Evolutionary conservation across 2,329 filamentous ascomycete genomes (phyloP), one percentile per base, ranked within the genome.

Genomic region (Allantophomopsis cytisporea): DNA sequence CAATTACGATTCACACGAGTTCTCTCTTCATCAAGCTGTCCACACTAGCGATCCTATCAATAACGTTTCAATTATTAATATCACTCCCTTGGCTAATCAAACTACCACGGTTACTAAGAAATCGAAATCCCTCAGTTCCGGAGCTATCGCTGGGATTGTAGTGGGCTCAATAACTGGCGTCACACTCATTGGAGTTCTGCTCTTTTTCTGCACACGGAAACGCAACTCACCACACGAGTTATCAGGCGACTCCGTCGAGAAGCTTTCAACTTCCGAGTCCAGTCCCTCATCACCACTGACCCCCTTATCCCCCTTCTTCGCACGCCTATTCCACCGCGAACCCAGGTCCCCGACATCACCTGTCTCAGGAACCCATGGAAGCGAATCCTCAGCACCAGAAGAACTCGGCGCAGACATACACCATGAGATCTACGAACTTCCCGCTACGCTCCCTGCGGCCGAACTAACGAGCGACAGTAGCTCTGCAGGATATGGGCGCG

Each of bases 81-180:
- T 34, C 23, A 28, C 23, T 28, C 23, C 23, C 23, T 10, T 8
- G 23, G 11, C 5, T 28, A 28, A 28, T 12, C 23, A 28, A 28
- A 28, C 23, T 28, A 28, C 11, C 23, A 28, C 11, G 23, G 11
- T 12, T 8, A 28, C 23, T 12, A 16, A 32, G 18, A 14, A 39
- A 14, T 28, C 23, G 5, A 28, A 28, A 28, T 36, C 31, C 12
- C 30, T 53, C 15, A 33, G 45, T 10, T 41, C 23, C 12, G 50
- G 49, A 6, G 47, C 48, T 7, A 52, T 51, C 20, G 46, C 46
- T 12, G 53, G 51, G 4, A 46, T 54, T 28, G 48, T 42, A 6
- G 33, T 56, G n/a, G 48, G 48, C 2, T 17, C 39, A 5, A 38
- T 43, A 8, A 37, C 42, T 28, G 15, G 31, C 10, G 18, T 44